Base-by-base conservation (phyloP, 352 stramenopile species). In the Phytophthora citricola region DNA sequence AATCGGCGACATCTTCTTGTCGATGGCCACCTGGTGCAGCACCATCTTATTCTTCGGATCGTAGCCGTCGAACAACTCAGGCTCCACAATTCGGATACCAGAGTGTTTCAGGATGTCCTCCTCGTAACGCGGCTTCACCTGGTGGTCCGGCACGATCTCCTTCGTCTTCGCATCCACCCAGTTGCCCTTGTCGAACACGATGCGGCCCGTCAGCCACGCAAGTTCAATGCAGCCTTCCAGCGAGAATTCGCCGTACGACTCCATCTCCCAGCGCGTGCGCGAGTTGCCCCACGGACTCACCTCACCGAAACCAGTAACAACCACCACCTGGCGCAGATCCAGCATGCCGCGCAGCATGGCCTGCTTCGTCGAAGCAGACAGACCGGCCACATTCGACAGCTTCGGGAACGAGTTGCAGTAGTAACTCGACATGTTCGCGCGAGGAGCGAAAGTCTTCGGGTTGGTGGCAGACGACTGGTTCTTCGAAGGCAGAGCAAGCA, bases 231-330 rank as follows among this genome's bases (percentile, higher is more conserved):
- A 91, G 17, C 90, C 90, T 85, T 97, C 89, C 12, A 97, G 63
- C 26, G 90, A 97, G 63, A 97, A 95, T 63, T 94, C 79, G 44
- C 90, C 90, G 68, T 81, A 96, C 50, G 85, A 93, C 66, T 97
- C 90, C 85, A 97, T 96, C 73, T 97, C 90, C 90, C 90, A 97
- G 6, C 87, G 85, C 24, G 89, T 95, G 24, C 89, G 89, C 14
- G 87, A 78, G 56, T 91, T 96, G 27, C 90, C 90, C 80, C 83
- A 97, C 41, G 90, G 90, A 43, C 90, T 86, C 17, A 97, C 85
- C 69, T 97, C 90, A 34, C 90, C 90, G 54, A 92, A 97, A 41
- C 90, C 90, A 31, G 81, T 78, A n/a, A 96, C 78, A 4, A 97
- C 90, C 5, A 97, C 83, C 9, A 92, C 76, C 66, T 93, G 90